Conservation (phyloP, 2,329 filamentous ascomycete genomes). For the Didymella pomorum region DNA sequence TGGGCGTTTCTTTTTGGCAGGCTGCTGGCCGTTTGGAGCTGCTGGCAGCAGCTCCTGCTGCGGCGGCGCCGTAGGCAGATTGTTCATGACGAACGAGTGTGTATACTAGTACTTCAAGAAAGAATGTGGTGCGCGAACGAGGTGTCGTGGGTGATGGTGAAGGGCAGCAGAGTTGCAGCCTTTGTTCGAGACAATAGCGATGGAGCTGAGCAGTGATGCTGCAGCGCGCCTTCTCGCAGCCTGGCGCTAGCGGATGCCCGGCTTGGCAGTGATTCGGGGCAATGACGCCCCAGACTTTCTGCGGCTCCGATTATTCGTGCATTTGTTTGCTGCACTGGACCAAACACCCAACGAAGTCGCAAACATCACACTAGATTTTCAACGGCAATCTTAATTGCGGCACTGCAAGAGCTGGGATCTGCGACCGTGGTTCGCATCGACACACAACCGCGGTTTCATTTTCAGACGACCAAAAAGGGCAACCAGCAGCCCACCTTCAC, state of each 20-base stretch:
- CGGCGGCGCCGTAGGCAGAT: slow-evolving; percentile 24
- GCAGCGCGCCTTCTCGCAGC: slow-evolving; percentile 16
- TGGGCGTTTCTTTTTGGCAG: slow-evolving; percentile 43
- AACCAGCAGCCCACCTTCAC: slow-evolving; percentile 3
- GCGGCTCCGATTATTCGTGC: background rate
- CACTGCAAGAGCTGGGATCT: background rate
- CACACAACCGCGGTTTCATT: background rate
- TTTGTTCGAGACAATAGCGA: slow-evolving; percentile 18
- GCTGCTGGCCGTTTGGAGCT: slow-evolving; percentile 43
- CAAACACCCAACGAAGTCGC: background rate
- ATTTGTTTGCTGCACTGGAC: background rate
- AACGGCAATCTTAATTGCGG: background rate
- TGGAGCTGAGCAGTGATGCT: slow-evolving; percentile 17
- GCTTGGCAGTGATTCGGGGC: slow-evolving; percentile 16
- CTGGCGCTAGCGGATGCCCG: slow-evolving; percentile 13
- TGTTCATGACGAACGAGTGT: slow-evolving; percentile 30
- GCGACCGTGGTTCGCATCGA: background rate
- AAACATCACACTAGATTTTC: background rate
- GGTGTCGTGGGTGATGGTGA: slow-evolving; percentile 11
- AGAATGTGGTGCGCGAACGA: slow-evolving; percentile 11
- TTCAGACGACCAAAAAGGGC: background rate
- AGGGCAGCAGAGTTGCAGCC: slow-evolving; percentile 8
- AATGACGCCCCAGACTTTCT: slow-evolving; percentile 10
- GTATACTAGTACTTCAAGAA: slow-evolving; percentile 7
- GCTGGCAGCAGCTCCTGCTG: slow-evolving; percentile 37